phyloP scores from a whole-genome alignment of 2,329 filamentous ascomycete genomes.

The Niveomyces coronatus region DNA sequence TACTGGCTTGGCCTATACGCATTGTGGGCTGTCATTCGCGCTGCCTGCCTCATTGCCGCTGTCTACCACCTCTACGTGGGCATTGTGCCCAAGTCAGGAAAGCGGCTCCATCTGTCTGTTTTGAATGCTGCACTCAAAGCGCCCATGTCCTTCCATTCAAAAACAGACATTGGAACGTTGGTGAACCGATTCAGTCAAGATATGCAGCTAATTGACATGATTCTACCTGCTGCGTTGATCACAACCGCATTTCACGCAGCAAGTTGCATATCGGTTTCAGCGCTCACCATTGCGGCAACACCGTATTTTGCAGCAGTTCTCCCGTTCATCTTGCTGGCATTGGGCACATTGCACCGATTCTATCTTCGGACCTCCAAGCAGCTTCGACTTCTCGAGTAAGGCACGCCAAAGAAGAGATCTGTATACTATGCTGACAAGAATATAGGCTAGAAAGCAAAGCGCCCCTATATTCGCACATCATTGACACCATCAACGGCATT shows the following conservation, averaged over 20 bases:
- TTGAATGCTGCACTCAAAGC: constrained; percentile 6
- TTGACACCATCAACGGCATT: constrained; percentile 34
- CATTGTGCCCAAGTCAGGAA: constrained; percentile 6
- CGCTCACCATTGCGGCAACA: constrained; percentile 6
- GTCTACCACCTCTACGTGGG: constrained; percentile 8
- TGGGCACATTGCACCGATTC: constrained; percentile 6
- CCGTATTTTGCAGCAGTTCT: constrained; percentile 8
- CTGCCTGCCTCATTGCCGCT: neutral
- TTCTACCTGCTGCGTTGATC: constrained; percentile 6
- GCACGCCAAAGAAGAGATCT: neutral
- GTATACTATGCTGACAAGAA: constrained; percentile 1
- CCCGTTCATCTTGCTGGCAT: neutral
- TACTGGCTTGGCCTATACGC: constrained; percentile 9
- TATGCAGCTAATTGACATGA: constrained; percentile 10
- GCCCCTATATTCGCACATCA: constrained; percentile 23
- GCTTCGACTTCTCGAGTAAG: constrained; percentile 11
- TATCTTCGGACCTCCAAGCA: constrained; percentile 10
- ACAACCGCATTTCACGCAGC: constrained; percentile 1
- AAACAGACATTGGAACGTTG: constrained; percentile 6
- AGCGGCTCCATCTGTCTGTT: constrained; percentile 4
- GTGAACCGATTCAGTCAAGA: constrained; percentile 12
- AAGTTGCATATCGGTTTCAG: constrained; percentile 1
- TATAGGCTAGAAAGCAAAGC: constrained; percentile 21
- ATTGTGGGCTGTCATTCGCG: constrained; percentile 1
- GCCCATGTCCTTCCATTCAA: constrained; percentile 6